Percentiles rank a stretch among this genome's conserved stretches.
phyloP scores from a whole-genome alignment of 371 early-diverging fungal genomes.

The Mucor racemosus region DNA sequence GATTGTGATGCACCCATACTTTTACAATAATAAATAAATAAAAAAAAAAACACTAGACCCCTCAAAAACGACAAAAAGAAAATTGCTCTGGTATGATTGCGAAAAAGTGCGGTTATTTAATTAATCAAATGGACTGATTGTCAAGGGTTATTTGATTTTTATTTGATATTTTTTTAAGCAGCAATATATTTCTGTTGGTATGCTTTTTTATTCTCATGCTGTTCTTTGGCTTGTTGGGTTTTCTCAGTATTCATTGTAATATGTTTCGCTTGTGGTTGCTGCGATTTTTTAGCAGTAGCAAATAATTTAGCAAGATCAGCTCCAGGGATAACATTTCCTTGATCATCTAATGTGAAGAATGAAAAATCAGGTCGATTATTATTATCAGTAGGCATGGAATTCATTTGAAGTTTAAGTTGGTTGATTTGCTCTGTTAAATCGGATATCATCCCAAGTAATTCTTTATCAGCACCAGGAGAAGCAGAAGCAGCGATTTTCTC shows the following conservation, averaged over 20 bases:
- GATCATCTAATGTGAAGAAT: constrained; percentile 21
- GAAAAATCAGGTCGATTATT: neutral
- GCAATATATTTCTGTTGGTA: constrained; percentile 24
- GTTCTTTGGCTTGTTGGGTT: constrained; percentile 15
- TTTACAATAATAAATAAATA: neutral
- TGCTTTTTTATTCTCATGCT: constrained; percentile 27
- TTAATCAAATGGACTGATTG: neutral
- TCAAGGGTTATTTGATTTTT: constrained; percentile 9
- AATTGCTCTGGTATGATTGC: neutral
- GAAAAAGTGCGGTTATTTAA: neutral
- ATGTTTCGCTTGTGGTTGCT: neutral
- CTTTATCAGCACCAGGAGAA: neutral
- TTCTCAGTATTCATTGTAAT: neutral
- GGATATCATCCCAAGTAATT: constrained; percentile 26
- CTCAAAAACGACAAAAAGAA: neutral
- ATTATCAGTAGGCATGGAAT: constrained; percentile 1
- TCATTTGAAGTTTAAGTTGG: constrained; percentile 28
- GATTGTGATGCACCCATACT: constrained; percentile 32
- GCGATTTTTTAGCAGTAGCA: neutral
- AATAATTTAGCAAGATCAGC: constrained; percentile 11
- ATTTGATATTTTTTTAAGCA: neutral
- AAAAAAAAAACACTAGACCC: neutral
- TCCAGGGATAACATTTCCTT: constrained; percentile 25
- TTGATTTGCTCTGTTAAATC: constrained; percentile 37
- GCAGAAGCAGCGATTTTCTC: neutral